Base-by-base conservation (phyloP, 2,329 filamentous ascomycete genomes). In the Nemania sp. region DNA sequence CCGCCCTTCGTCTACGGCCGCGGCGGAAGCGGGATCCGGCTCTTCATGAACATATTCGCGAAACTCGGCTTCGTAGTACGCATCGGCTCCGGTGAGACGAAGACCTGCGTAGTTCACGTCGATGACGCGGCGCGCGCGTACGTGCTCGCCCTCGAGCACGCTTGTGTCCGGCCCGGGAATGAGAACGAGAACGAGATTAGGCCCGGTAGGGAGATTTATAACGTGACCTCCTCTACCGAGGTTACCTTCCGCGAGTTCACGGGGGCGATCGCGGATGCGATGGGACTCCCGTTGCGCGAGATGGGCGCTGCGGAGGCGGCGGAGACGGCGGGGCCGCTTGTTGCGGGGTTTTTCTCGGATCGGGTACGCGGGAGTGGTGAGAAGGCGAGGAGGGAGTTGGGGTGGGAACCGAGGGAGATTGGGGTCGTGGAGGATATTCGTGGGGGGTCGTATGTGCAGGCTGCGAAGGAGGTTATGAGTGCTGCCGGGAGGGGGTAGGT, bases 1-100 rank as follows among this genome's bases (percentile, higher is more conserved):
- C 76, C 83, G 2, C 81, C 82, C 0, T 84, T 75, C 27, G 82
- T 85, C 0, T 83, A 85, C 69, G 83, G 83, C 2, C 77, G 76
- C 13, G 82, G 78, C 1, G 82, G 79, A 10, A 80, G 78, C 64
- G 79, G 79, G 27, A 74, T 82, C 26, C 57, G 64, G n/a, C 69
- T 79, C 61, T 76, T 81, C 62, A 78, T 80, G 73, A 20, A 67
- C 11, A 70, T 75, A 4, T 78, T 76, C 10, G 76, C 71, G 15
- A 63, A 74, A 52, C 72, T 70, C 27, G 79, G 80, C 5, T 74
- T 77, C 2, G 72, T 72, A 0, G 78, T 82, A 18, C 79, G 67
- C 1, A 11, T 67, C 5, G 61, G 56, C 0, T 56, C 58, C 2
- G 68, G 68, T 1, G 4, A 0, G 53, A n/a, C 18, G 18, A 38